Conservation (phyloP, 2,329 filamentous ascomycete species). For the Berkeleyomyces rouxiae region DNA sequence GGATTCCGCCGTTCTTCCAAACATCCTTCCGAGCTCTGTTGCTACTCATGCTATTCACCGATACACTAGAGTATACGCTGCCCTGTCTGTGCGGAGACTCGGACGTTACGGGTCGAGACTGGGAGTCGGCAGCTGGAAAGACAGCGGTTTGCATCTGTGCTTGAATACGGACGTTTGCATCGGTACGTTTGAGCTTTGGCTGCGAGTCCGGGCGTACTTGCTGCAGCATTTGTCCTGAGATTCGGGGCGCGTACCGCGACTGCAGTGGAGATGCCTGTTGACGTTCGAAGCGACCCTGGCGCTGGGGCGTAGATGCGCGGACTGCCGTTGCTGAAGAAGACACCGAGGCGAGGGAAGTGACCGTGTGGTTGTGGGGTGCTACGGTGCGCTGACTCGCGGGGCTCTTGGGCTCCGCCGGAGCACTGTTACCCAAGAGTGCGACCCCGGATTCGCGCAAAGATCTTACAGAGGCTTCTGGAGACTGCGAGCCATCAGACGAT, state of each 20-base stretch:
- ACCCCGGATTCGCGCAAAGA: slow-evolving; percentile 26
- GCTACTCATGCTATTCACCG: slow-evolving; percentile 34
- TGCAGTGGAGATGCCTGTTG: neutral
- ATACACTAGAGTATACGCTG: slow-evolving; percentile 33
- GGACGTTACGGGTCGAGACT: neutral
- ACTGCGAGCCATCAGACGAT: slow-evolving; percentile 22
- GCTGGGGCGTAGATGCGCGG: neutral
- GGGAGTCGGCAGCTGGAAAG: neutral
- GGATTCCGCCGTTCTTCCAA: slow-evolving; percentile 42
- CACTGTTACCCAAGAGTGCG: slow-evolving; percentile 17
- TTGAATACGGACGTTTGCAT: slow-evolving; percentile 15
- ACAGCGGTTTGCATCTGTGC: neutral
- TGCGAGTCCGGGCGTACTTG: slow-evolving; percentile 17
- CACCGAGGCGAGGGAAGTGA: neutral
- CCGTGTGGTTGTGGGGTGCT: neutral
- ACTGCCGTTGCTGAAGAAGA: neutral
- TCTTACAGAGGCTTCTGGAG: slow-evolving; percentile 27
- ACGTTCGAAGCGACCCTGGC: neutral
- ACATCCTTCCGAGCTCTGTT: slow-evolving; percentile 40
- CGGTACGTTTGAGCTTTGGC: slow-evolving; percentile 18
- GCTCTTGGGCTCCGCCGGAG: neutral
- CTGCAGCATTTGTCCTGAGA: neutral
- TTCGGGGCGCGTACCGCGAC: neutral
- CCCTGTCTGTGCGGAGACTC: slow-evolving; percentile 21
- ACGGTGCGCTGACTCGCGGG: neutral